Evolutionary conservation across 768 basidiomycete species (phyloP).

Genomic region (Lyophyllum semitale): DNA sequence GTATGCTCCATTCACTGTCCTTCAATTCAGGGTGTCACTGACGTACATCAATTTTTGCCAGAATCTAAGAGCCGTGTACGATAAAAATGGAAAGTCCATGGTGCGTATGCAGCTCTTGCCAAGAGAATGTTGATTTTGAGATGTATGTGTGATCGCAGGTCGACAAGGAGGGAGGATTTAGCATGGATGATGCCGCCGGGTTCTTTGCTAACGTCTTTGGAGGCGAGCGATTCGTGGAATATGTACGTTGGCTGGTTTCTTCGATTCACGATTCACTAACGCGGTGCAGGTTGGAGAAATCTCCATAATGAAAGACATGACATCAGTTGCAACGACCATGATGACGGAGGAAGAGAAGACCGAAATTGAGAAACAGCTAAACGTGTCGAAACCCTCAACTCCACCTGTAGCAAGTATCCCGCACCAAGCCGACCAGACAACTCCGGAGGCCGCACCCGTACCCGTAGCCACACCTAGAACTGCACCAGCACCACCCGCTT

Average conservation of each 20-base stretch:
- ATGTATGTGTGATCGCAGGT: conserved; percentile 39
- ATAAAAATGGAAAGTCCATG: conserved; percentile 93
- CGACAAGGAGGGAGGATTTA: conserved; percentile 76
- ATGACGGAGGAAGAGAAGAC: conserved; percentile 93
- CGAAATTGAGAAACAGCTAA: conserved; percentile 78
- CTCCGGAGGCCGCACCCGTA: conserved; percentile 12
- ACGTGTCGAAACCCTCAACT: conserved; percentile 29
- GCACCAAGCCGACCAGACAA: conserved; percentile 15
- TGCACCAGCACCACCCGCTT: conserved; percentile 8
- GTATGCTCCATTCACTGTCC: conserved; percentile 42
- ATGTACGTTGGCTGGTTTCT: conserved; percentile 54
- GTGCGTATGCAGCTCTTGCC: conserved; percentile 37
- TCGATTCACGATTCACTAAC: not conserved
- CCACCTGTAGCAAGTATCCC: conserved; percentile 25
- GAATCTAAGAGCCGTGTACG: conserved; percentile 88
- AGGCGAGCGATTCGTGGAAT: conserved; percentile 88
- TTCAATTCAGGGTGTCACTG: not conserved
- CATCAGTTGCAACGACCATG: conserved; percentile 79
- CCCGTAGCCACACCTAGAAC: conserved; percentile 14
- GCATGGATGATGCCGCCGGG: conserved; percentile 89
- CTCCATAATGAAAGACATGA: conserved; percentile 92
- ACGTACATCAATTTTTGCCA: conserved; percentile 26
- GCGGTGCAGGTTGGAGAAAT: conserved; percentile 88
- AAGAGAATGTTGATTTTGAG: not conserved
- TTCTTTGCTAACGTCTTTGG: conserved; percentile 97